Conservation (phyloP, 2,329 filamentous ascomycete species). For the Saccharata proteae region DNA sequence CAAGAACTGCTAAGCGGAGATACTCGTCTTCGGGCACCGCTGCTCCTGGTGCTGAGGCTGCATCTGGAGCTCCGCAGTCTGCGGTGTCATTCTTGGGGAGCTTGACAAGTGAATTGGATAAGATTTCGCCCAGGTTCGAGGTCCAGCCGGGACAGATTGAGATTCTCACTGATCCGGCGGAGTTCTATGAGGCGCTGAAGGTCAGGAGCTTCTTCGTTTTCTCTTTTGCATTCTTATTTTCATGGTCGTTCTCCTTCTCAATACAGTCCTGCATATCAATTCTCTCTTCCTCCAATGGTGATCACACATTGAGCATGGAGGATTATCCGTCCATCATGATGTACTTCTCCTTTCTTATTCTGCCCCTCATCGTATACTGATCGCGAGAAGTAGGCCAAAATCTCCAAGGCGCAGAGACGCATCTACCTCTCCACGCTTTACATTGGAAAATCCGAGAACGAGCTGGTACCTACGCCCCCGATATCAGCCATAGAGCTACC, state of each 20-base stretch:
- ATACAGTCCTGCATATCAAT: no score
- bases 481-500: neutral
- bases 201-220: slow-evolving; percentile 32
- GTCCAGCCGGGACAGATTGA: slow-evolving; percentile 68
- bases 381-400: slow-evolving; percentile 58
- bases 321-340: no score
- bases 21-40: slow-evolving; percentile 21
- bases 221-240: neutral
- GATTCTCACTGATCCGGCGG: slow-evolving; percentile 67
- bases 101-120: slow-evolving; percentile 67
- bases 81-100: slow-evolving; percentile 43
- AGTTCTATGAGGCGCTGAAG: slow-evolving; percentile 88
- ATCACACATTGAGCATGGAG: no score
- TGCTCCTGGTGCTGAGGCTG: slow-evolving; percentile 15
- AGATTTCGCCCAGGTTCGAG: slow-evolving; percentile 81
- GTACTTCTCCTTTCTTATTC: slow-evolving; percentile 2
- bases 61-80: slow-evolving; percentile 30
- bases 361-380: no score
- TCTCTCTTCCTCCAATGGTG: no score
- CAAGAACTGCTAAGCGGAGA: slow-evolving; percentile 16
- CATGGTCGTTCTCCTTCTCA: neutral
- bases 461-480: slow-evolving; percentile 46
- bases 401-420: slow-evolving; percentile 61
- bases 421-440: slow-evolving; percentile 96
- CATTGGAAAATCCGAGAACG: slow-evolving; percentile 84